These are phyloP conservation scores for Eutrema heterophyllum DNA, from an alignment of 345 rosid genomes.

Conservation along the genomic window DNA sequence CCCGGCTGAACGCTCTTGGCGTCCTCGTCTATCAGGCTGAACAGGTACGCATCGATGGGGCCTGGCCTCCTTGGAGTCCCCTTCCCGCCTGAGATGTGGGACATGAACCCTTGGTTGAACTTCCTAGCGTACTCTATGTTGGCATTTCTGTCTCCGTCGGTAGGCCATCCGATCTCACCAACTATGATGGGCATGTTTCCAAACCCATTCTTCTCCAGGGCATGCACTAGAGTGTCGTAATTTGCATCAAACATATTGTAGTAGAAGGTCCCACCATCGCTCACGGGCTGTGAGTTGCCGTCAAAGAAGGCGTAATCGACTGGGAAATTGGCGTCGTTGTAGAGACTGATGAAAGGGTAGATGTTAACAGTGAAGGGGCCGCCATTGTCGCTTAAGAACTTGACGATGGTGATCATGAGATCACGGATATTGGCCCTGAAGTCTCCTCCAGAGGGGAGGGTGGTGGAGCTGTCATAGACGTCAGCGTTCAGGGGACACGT, in stretches of 20 bases:
- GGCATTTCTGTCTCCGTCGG: conserved; percentile 79
- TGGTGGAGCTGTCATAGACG: conserved; percentile 46
- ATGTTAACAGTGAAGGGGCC: conserved; percentile 84
- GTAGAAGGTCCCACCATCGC: conserved; percentile 62
- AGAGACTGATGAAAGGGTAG: conserved; percentile 92
- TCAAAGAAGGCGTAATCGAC: conserved; percentile 88
- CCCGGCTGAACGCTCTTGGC: conserved; percentile 78
- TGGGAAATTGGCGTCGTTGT: conserved; percentile 67
- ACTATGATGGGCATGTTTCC: conserved; percentile 66
- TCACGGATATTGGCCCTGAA: conserved; percentile 78
- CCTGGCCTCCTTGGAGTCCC: conserved; percentile 86
- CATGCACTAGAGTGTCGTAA: conserved; percentile 74
- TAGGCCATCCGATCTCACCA: conserved; percentile 98
- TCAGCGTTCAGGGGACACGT: conserved; percentile 88
- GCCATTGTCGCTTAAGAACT: conserved; percentile 60
- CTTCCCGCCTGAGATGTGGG: conserved; percentile 62
- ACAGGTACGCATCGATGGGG: conserved; percentile 68
- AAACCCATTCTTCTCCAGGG: conserved; percentile 80
- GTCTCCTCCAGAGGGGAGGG: conserved; percentile 77
- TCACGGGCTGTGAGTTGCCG: conserved; percentile 55
- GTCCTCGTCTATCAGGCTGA: conserved; percentile 85
- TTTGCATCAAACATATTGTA: conserved; percentile 89
- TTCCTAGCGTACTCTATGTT: conserved; percentile 63
- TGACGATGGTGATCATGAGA: conserved; percentile 67
- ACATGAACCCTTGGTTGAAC: conserved; percentile 86